These are phyloP conservation scores for Xylariaceae sp. DNA, from an alignment of 2,329 filamentous ascomycete species.

Conservation along the genomic window DNA sequence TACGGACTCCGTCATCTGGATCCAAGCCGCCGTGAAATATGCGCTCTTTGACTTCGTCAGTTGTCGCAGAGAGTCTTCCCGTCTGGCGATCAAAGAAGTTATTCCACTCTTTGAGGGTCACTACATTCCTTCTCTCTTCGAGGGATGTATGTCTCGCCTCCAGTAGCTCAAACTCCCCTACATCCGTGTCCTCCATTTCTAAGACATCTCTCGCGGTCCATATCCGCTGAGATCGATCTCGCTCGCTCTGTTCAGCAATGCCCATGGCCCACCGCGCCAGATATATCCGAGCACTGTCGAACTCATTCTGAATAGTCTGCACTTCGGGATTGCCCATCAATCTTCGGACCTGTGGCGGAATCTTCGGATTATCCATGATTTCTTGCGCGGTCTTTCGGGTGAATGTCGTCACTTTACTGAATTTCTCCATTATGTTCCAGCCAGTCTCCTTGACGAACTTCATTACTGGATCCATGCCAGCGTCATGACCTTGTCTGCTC, in stretches of 20 bases:
- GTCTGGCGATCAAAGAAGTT: conserved; percentile 73
- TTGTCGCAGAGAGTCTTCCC: conserved; percentile 71
- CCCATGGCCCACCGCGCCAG: conserved; percentile 97
- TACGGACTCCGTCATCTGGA: conserved; percentile 82
- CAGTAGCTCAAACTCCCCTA: conserved; percentile 92
- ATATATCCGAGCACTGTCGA: conserved; percentile 92
- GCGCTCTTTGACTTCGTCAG: conserved; percentile 93
- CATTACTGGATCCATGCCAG: conserved; percentile 83
- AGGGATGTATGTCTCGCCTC: conserved; percentile 70
- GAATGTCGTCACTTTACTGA: conserved; percentile 96
- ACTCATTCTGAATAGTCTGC: conserved; percentile 92
- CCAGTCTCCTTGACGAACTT: conserved; percentile 92
- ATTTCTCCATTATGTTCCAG: conserved; percentile 94
- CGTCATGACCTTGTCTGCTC: conserved; percentile 48
- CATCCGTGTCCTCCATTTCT: conserved; percentile 88
- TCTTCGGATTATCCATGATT: conserved; percentile 80
- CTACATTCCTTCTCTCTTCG: conserved; percentile 68
- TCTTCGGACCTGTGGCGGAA: conserved; percentile 82
- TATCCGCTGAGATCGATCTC: conserved; percentile 76
- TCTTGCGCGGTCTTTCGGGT: conserved; percentile 88
- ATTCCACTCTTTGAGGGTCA: conserved; percentile 85
- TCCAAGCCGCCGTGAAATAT: conserved; percentile 92
- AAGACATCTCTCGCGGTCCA: conserved; percentile 92
- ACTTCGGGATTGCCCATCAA: conserved; percentile 89
- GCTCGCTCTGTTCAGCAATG: conserved; percentile 93